Conservation (phyloP, 305 asterid species). For the Plantago coronopus region DNA sequence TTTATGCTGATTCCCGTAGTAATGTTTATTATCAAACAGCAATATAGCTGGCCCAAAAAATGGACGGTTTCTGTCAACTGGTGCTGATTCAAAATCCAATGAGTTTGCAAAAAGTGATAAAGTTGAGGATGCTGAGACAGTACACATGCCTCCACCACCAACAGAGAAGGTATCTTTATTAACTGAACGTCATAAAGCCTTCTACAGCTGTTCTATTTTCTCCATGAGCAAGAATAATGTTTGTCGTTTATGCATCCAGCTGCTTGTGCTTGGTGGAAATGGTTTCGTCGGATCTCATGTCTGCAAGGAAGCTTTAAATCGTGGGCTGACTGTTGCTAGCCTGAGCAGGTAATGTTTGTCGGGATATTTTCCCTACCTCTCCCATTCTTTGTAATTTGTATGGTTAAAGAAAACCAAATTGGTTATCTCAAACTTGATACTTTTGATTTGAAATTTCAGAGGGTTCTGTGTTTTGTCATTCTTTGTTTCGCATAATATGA, state of each 20-base stretch:
- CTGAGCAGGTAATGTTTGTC: conserved; percentile 63
- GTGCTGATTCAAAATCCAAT: conserved; percentile 1
- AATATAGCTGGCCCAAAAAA: conserved; percentile 36
- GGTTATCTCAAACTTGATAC: not conserved
- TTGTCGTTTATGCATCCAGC: conserved; percentile 34
- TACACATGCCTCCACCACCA: conserved; percentile 66
- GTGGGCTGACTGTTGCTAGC: conserved; percentile 76
- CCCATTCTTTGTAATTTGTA: conserved; percentile 11
- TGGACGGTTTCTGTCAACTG: conserved; percentile 51
- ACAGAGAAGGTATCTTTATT: conserved; percentile 61
- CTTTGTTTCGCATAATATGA: not conserved
- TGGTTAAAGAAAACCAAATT: conserved; percentile 1
- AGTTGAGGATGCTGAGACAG: conserved; percentile 82
- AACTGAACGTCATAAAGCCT: not conserved
- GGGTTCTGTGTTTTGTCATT: not conserved
- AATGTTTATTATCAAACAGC: conserved; percentile 28
- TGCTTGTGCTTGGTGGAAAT: conserved; percentile 95
- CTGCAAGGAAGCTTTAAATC: conserved; percentile 77
- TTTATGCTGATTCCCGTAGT: not conserved
- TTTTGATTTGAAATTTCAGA: not conserved
- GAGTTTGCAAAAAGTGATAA: conserved; percentile 37
- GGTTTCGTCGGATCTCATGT: conserved; percentile 96
- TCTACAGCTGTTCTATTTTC: conserved; percentile 6
- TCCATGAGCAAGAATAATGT: not conserved
- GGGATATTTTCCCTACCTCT: not conserved